Evolutionary conservation across 345 rosid genomes (phyloP).

Genomic region (Pugionium cornutum): DNA sequence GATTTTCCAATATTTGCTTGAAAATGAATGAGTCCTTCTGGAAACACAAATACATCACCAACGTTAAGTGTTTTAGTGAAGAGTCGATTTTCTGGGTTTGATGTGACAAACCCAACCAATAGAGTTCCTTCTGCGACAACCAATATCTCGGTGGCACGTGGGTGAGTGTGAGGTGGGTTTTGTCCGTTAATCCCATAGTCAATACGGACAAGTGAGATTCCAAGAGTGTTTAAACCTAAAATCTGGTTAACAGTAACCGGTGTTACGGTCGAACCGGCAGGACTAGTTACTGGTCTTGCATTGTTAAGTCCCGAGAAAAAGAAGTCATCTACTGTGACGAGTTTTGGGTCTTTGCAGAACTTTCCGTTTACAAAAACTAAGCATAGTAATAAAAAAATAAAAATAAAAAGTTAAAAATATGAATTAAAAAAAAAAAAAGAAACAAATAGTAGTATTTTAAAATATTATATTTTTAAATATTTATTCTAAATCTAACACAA

Average conservation of each 20-base stretch:
- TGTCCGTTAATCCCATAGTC: constrained; percentile 22
- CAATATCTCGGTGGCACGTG: constrained; percentile 42
- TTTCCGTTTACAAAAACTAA: constrained; percentile 34
- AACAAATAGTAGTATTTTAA: no score
- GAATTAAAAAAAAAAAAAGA: no score
- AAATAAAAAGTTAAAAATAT: no score
- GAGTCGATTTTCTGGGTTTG: constrained; percentile 28
- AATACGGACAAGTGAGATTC: constrained; percentile 32
- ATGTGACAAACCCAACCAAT: constrained; percentile 31
- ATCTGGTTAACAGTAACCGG: constrained; percentile 12
- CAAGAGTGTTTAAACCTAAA: constrained; percentile 36
- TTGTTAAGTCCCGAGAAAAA: constrained; percentile 13
- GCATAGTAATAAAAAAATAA: not conserved
- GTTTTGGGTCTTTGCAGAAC: constrained; percentile 34
- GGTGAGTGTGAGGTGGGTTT: constrained; percentile 41
- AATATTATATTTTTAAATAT: no score
- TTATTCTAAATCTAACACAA: no score
- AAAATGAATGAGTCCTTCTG: constrained; percentile 32
- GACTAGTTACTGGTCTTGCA: not conserved
- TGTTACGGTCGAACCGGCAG: not conserved
- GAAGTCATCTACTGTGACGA: constrained; percentile 24
- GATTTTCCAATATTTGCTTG: not conserved
- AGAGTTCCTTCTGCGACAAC: constrained; percentile 24
- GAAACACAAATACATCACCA: constrained; percentile 35
- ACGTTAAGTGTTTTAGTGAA: constrained; percentile 9